Evolutionary conservation across 805 yeast genomes (phyloP).

Genomic region (Pichia rugopelliculosa): DNA sequence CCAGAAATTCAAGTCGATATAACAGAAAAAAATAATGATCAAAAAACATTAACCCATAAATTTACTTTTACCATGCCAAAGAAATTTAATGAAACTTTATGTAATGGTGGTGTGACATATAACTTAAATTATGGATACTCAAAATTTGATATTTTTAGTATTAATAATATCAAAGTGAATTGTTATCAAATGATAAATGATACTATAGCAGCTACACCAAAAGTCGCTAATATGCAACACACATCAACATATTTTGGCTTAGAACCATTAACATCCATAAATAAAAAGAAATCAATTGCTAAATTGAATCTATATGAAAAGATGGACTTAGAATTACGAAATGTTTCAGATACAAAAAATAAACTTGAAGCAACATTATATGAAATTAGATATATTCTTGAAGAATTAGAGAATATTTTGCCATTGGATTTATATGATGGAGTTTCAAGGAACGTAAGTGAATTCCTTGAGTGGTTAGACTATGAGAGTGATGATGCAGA

Average conservation of each 20-base stretch:
- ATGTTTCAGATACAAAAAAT: slow-evolving; percentile 43
- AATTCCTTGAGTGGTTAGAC: slow-evolving; percentile 71
- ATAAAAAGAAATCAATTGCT: slow-evolving; percentile 37
- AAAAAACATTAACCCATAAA: slow-evolving; percentile 1
- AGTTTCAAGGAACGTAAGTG: slow-evolving; percentile 34
- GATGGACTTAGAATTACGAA: background rate
- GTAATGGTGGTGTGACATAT: slow-evolving; percentile 31
- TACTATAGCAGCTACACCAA: slow-evolving; percentile 3
- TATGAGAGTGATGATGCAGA: slow-evolving; percentile 52
- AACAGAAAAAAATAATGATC: slow-evolving; percentile 20
- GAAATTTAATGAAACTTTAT: slow-evolving; percentile 29
- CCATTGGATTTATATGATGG: slow-evolving; percentile 34
- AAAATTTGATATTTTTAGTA: slow-evolving; percentile 35
- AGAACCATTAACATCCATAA: slow-evolving; percentile 41
- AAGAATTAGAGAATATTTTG: slow-evolving; percentile 40
- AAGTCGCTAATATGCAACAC: slow-evolving; percentile 15
- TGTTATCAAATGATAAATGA: slow-evolving; percentile 14
- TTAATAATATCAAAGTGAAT: slow-evolving; percentile 36
- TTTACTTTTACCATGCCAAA: slow-evolving; percentile 18
- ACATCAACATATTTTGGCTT: slow-evolving; percentile 33
- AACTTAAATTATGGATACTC: slow-evolving; percentile 14
- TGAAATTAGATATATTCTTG: slow-evolving; percentile 52
- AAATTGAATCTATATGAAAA: background rate
- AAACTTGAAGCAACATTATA: slow-evolving; percentile 69
- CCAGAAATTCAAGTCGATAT: slow-evolving; percentile 30